Percentiles rank a stretch among this genome's conserved stretches.
Evolutionary conservation across 1,139 yeast genomes (phyloP).

Genomic region (Yarrowia galli): DNA sequence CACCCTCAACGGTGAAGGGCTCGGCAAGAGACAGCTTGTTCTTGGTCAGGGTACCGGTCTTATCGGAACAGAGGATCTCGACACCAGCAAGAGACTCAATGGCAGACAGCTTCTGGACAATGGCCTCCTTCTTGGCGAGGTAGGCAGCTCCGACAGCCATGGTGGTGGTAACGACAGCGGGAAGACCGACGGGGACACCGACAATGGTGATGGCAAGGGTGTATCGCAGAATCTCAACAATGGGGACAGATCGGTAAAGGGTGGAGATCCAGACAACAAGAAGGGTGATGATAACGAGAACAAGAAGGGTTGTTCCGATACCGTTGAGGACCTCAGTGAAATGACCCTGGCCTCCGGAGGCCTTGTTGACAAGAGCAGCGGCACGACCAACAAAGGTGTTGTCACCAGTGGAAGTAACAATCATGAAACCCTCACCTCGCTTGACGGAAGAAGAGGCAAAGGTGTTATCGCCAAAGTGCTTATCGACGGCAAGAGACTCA

Average conservation of each 20-base stretch:
- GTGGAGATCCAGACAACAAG: conserved; percentile 92
- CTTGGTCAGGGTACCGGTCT: conserved; percentile 99
- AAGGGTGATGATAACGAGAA: conserved; percentile 86
- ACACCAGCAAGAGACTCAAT: conserved; percentile 99
- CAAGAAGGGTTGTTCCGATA: conserved; percentile 92
- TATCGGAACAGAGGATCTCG: conserved; percentile 97
- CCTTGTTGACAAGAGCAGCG: conserved; percentile 95
- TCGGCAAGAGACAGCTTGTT: conserved; percentile 95
- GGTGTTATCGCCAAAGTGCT: conserved; percentile 84
- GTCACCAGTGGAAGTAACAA: conserved; percentile 97
- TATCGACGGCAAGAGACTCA: conserved; percentile 96
- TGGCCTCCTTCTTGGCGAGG: conserved; percentile 98
- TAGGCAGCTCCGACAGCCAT: conserved; percentile 99
- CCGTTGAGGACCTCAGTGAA: conserved; percentile 98
- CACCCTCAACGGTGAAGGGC: conserved; percentile 99
- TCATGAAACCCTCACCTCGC: conserved; percentile 96
- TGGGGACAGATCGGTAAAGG: conserved; percentile 91
- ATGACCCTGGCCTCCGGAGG: conserved; percentile 93
- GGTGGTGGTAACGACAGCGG: conserved; percentile 99
- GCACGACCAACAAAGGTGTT: conserved; percentile 93
- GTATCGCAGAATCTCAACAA: conserved; percentile 91
- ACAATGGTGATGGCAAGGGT: conserved; percentile 94
- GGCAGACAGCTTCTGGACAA: conserved; percentile 97
- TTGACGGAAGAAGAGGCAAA: conserved; percentile 96
- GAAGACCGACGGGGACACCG: conserved; percentile 99